phyloP scores from a whole-genome alignment of 345 rosid genomes.

The Pseudoturritis turrita region DNA sequence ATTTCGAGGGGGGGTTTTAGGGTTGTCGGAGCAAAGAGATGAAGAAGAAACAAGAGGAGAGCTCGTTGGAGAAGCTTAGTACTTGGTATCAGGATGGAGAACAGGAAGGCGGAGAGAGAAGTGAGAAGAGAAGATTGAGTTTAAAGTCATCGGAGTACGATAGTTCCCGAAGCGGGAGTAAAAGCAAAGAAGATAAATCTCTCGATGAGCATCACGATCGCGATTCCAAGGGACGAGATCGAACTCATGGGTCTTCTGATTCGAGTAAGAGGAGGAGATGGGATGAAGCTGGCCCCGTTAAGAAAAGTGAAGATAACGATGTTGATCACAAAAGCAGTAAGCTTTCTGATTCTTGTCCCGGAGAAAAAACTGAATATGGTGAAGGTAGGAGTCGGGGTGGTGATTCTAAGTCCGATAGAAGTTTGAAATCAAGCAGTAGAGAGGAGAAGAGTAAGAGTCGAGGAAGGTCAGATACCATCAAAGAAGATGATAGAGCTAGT shows the following conservation, averaged over 20 bases:
- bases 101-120: slow-evolving; percentile 65
- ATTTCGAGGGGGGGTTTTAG: background rate
- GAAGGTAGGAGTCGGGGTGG: slow-evolving; percentile 50
- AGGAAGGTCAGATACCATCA: slow-evolving; percentile 46
- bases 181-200: slow-evolving; percentile 67
- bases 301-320: slow-evolving; percentile 49
- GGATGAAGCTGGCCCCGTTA: slow-evolving; percentile 57
- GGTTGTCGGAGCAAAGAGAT: background rate
- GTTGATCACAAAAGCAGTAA: slow-evolving; percentile 53
- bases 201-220: slow-evolving; percentile 52
- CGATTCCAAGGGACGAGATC: slow-evolving; percentile 59
- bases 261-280: slow-evolving; percentile 78
- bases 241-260: slow-evolving; percentile 55
- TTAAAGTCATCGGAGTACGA: slow-evolving; percentile 55
- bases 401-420: slow-evolving; percentile 55
- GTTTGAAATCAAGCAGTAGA: slow-evolving; percentile 47
- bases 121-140: slow-evolving; percentile 55
- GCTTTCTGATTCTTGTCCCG: slow-evolving; percentile 55
- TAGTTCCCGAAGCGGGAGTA: slow-evolving; percentile 45
- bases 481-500: slow-evolving; percentile 67
- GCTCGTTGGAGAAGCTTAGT: slow-evolving; percentile 81
- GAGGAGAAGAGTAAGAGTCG: slow-evolving; percentile 66
- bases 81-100: slow-evolving; percentile 96
- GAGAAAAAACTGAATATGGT: slow-evolving; percentile 50
- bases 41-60: slow-evolving; percentile 88